These are phyloP conservation scores for Populus trichocarpa DNA, from an alignment of 441 rosid genomes.

Conservation along the genomic window DNA sequence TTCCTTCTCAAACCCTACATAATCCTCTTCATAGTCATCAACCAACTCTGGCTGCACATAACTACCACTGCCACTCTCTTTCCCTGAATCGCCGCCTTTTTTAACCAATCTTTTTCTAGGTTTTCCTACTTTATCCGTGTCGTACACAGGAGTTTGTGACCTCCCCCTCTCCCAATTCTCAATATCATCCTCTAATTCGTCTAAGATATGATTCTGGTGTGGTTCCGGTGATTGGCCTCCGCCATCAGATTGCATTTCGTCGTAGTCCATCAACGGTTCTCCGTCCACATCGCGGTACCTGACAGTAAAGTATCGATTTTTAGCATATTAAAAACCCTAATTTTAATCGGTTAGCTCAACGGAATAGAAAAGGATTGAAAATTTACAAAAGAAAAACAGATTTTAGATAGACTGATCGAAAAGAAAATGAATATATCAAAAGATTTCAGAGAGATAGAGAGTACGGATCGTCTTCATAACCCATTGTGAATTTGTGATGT, in stretches of 20 bases:
- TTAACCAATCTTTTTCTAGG: slow-evolving; percentile 88
- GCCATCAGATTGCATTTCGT: slow-evolving; percentile 65
- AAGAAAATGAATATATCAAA: not conserved
- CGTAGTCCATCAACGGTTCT: slow-evolving; percentile 93
- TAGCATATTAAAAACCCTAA: slow-evolving; percentile 10
- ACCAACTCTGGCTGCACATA: slow-evolving; percentile 44
- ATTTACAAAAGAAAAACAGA: not conserved
- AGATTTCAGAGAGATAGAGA: not conserved
- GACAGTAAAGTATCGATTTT: slow-evolving; percentile 3
- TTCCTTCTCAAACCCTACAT: slow-evolving; percentile 30
- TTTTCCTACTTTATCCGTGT: slow-evolving; percentile 56
- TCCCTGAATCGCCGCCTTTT: slow-evolving; percentile 37
- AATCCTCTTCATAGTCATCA: slow-evolving; percentile 45
- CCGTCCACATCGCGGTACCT: slow-evolving; percentile 93
- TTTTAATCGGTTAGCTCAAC: not conserved
- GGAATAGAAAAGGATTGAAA: not conserved
- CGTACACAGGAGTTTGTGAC: slow-evolving; percentile 67
- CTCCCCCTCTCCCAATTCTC: slow-evolving; percentile 37
- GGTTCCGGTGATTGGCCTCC: slow-evolving; percentile 65
- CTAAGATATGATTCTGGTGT: slow-evolving; percentile 45
- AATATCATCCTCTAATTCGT: slow-evolving; percentile 61
- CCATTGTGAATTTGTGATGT: slow-evolving; percentile 25
- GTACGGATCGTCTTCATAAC: slow-evolving; percentile 45
- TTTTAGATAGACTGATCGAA: not conserved
- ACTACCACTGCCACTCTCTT: slow-evolving; percentile 22